These are phyloP conservation scores for Colletotrichum lindemuthianum DNA, from an alignment of 2,329 filamentous ascomycete genomes.

Conservation along the genomic window DNA sequence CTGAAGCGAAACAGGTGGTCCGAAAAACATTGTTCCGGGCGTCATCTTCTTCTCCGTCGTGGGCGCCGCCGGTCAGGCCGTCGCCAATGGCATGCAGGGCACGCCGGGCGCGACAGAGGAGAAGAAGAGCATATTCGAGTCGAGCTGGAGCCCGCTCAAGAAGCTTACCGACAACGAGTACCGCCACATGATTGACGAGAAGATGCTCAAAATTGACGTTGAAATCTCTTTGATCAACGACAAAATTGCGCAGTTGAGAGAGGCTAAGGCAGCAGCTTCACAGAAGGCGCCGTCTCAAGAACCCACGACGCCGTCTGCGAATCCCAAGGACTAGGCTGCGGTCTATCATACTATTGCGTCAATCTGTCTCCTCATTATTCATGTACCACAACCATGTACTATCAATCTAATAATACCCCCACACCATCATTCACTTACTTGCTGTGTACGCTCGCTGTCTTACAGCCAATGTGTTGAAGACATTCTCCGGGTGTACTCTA, in stretches of 20 bases:
- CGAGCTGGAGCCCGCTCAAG: slow-evolving; percentile 77
- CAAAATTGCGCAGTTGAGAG: slow-evolving; percentile 63
- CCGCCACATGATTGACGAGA: slow-evolving; percentile 74
- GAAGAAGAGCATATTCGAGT: slow-evolving; percentile 61
- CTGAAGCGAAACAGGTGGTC: slow-evolving; percentile 54
- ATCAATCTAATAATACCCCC: too few relatives aligned
- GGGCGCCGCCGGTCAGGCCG: slow-evolving; percentile 52
- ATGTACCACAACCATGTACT: too few relatives aligned
- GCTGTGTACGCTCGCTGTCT: too few relatives aligned
- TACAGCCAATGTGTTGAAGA: too few relatives aligned
- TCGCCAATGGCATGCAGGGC: slow-evolving; percentile 45
- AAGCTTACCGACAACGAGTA: slow-evolving; percentile 79
- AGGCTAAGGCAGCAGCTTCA: slow-evolving; percentile 19
- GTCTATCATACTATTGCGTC: not conserved
- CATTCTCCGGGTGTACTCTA: too few relatives aligned
- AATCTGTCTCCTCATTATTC: too few relatives aligned
- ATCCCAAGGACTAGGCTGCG: not conserved
- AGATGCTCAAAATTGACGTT: slow-evolving; percentile 75
- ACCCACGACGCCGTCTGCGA: not conserved
- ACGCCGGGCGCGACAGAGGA: slow-evolving; percentile 35
- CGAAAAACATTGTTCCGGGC: slow-evolving; percentile 62
- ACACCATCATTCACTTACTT: too few relatives aligned
- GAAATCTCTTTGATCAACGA: slow-evolving; percentile 85
- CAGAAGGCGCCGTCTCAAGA: not conserved
- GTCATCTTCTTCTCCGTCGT: slow-evolving; percentile 58